phyloP scores from a whole-genome alignment of 257 asterid genomes.

The Solanum medicagineum region DNA sequence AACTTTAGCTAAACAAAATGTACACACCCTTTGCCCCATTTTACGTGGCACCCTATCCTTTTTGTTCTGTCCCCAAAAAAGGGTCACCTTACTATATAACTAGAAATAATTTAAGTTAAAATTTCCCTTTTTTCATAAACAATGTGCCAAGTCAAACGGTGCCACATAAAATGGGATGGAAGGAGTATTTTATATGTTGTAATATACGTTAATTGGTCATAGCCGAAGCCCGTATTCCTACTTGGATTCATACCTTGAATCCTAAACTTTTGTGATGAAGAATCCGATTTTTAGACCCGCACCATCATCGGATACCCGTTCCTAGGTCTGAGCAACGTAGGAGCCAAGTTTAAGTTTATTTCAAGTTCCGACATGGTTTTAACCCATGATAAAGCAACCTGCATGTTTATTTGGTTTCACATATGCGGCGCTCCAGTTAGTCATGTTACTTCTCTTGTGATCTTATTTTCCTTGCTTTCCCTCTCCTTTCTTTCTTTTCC shows the following conservation, averaged over 20 bases:
- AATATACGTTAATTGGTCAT: background rate
- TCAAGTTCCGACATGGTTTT: background rate
- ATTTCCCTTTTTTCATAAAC: no score
- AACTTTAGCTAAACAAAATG: background rate
- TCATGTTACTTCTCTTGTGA: background rate
- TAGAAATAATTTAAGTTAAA: no score
- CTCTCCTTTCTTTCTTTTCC: background rate
- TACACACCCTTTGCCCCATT: background rate
- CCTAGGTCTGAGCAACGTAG: background rate
- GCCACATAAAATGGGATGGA: no score
- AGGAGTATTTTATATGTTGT: background rate
- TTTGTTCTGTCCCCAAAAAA: no score
- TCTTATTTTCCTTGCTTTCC: background rate
- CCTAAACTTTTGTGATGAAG: background rate
- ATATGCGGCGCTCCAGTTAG: background rate
- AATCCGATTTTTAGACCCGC: background rate
- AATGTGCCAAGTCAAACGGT: no score
- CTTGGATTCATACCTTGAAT: background rate
- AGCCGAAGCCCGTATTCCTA: background rate
- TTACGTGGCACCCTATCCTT: no score
- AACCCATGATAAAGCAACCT: background rate
- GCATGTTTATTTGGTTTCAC: background rate
- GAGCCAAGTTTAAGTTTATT: background rate
- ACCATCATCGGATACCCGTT: background rate
- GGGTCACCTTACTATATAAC: no score